Base-by-base conservation (phyloP, 2,329 filamentous ascomycete genomes). In the Fusarium sp. region DNA sequence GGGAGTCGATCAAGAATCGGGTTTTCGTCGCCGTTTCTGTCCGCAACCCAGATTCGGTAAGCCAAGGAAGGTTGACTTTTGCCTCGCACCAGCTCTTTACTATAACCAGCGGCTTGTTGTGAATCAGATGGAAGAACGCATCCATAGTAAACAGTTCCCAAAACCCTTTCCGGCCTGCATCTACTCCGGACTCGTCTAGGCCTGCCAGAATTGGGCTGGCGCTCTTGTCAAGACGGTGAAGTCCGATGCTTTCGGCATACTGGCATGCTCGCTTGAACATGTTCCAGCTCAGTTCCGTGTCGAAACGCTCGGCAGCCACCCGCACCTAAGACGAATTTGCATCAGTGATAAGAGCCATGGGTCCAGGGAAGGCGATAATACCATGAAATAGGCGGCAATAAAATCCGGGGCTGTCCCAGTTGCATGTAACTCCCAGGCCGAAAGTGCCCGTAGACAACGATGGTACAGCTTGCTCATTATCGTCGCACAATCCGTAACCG, bases 91-190 rank as follows among this genome's bases (percentile, higher is more conserved):
- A 31, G 16, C 27, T 13, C 18, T 16, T n/a, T 16, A 51, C 34
- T 36, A 51, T 36, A 10, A 16, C 47, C 8, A 30, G 47, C 31
- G 47, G 47, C 10, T 51, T 51, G 12, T 51, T 36, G 13, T 34
- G 27, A 51, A 51, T 51, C 16, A 51, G 30, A 36, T 31, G 47
- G 30, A 51, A 51, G 28, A 36, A 51, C 11, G 23, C 31, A 23
- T 51, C 47, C 27, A 51, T 51, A 12, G 27, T 23, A 10, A 51
- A 30, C 27, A 51, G n/a, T 30, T 51, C 47, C 47, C 47, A 51
- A 15, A 51, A 51, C n/a, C 47, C 47, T 34, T 51, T 51, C 16
- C 47, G 47, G 12, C 31, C 11, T 51, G 47, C 47, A 34, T 51
- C 31, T 3, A 51, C n/a, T 15, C 18, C 47, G 36, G 47, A 27